Percentiles rank a stretch among this genome's conserved stretches.
Evolutionary conservation across 768 basidiomycete genomes (phyloP).

Genomic region (Macrolepiota albuminosa): DNA sequence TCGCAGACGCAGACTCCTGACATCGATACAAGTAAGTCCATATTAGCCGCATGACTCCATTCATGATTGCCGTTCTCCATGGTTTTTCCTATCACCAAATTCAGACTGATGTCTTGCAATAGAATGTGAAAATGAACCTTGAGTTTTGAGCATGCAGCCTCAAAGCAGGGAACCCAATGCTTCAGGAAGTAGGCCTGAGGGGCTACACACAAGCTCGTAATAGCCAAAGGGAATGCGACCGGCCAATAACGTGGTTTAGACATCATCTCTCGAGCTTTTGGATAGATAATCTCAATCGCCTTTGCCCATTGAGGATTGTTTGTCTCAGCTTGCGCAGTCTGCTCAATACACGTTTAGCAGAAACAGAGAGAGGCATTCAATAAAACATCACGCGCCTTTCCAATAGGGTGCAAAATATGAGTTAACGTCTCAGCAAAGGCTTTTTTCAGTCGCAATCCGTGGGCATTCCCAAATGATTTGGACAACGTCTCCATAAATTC

Average conservation of each 20-base stretch:
- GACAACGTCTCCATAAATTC: constrained; percentile 86
- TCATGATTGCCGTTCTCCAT: constrained; percentile 65
- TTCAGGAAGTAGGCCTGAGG: constrained; percentile 82
- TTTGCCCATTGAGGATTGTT: constrained; percentile 95
- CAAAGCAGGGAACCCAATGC: constrained; percentile 75
- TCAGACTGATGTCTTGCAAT: not conserved
- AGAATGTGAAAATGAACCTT: constrained; percentile 48
- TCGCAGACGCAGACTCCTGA: constrained; percentile 76
- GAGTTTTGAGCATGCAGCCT: constrained; percentile 66
- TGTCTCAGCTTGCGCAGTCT: constrained; percentile 95
- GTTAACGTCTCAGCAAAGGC: constrained; percentile 83
- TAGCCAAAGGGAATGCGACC: constrained; percentile 77
- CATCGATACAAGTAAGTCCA: constrained; percentile 98
- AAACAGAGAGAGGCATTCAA: not conserved
- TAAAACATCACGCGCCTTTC: constrained; percentile 51
- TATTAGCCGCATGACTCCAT: constrained; percentile 75
- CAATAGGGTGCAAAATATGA: constrained; percentile 78
- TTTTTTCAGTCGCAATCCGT: constrained; percentile 77
- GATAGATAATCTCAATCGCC: constrained; percentile 80
- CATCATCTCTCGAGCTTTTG: constrained; percentile 81
- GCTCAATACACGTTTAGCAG: constrained; percentile 3
- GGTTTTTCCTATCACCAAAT: constrained; percentile 63
- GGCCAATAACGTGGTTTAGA: constrained; percentile 88
- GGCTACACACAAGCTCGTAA: constrained; percentile 82
- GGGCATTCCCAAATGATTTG: constrained; percentile 77